phyloP scores from a whole-genome alignment of 177 flowering plant genomes.

The Vitis hybrid region DNA sequence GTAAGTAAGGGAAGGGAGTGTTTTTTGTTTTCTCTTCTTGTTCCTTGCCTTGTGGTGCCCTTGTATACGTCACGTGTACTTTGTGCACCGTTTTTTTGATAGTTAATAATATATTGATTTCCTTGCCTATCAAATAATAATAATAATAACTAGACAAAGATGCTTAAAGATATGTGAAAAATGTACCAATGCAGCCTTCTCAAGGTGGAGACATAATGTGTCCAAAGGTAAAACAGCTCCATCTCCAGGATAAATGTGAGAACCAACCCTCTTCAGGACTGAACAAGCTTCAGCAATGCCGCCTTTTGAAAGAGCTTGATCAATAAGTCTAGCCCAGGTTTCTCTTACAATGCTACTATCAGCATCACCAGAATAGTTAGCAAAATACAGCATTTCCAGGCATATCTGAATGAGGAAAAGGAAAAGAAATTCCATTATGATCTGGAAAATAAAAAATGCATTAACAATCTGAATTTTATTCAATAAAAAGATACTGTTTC shows the following conservation, averaged over 20 bases:
- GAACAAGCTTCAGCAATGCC: constrained; percentile 96
- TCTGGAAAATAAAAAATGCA: not conserved
- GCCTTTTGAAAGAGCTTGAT: constrained; percentile 87
- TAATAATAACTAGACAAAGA: not conserved
- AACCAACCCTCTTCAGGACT: constrained; percentile 85
- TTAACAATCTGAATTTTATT: no score
- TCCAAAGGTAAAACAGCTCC: constrained; percentile 87
- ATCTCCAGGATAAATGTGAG: constrained; percentile 87
- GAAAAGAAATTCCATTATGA: not conserved
- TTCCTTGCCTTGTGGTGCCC: no score
- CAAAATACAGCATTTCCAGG: constrained; percentile 92
- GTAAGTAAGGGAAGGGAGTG: no score
- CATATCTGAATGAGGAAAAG: constrained; percentile 55
- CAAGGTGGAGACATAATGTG: constrained; percentile 88
- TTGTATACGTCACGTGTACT: no score
- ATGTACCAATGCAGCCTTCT: constrained; percentile 91
- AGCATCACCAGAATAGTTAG: constrained; percentile 87
- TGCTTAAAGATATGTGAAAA: not conserved
- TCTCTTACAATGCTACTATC: constrained; percentile 86
- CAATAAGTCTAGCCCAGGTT: constrained; percentile 96
- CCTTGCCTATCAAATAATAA: not conserved
- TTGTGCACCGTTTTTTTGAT: no score
- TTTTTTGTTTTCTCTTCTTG: no score
- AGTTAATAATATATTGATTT: no score
- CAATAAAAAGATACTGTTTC: no score